Conservation (phyloP, 73 alveolate species). For the Urostyla sp. region DNA sequence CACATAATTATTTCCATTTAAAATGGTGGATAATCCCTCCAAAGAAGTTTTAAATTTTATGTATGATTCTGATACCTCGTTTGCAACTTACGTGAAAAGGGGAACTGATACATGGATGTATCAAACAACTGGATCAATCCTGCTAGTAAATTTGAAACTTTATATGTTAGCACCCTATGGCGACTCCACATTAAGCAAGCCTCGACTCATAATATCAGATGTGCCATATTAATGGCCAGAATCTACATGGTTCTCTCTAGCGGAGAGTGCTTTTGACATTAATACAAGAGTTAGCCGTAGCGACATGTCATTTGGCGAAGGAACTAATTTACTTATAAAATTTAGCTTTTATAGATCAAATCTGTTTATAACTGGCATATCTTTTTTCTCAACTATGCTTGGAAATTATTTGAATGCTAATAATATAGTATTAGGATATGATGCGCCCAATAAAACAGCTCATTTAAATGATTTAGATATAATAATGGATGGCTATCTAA, state of each 20-base stretch:
- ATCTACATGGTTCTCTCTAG: slow-evolving; percentile 9
- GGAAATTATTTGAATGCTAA: slow-evolving; percentile 60
- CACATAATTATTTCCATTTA: slow-evolving; percentile 45
- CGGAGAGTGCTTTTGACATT: slow-evolving; percentile 12
- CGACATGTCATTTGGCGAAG: slow-evolving; percentile 45
- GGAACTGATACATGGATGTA: slow-evolving; percentile 19
- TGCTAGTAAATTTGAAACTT: slow-evolving; percentile 29
- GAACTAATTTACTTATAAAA: slow-evolving; percentile 43
- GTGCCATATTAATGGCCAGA: slow-evolving; percentile 51
- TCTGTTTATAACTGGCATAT: slow-evolving; percentile 7
- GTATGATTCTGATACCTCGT: slow-evolving; percentile 3
- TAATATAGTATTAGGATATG: slow-evolving; percentile 42
- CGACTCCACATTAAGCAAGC: neutral
- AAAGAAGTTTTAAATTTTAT: slow-evolving; percentile 55
- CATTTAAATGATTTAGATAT: neutral
- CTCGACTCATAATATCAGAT: slow-evolving; percentile 40
- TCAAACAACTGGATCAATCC: slow-evolving; percentile 39
- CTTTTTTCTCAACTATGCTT: slow-evolving; percentile 39
- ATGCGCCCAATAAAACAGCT: slow-evolving; percentile 20
- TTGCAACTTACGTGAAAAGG: slow-evolving; percentile 33
- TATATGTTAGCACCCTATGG: slow-evolving; percentile 32
- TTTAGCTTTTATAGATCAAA: slow-evolving; percentile 25
- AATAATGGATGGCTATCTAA: slow-evolving; percentile 43
- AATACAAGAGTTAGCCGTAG: slow-evolving; percentile 44
- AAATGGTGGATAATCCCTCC: slow-evolving; percentile 36